These are phyloP conservation scores for Cryptosporidium baileyi DNA, from an alignment of 169 alveolate genomes.

Conservation along the genomic window DNA sequence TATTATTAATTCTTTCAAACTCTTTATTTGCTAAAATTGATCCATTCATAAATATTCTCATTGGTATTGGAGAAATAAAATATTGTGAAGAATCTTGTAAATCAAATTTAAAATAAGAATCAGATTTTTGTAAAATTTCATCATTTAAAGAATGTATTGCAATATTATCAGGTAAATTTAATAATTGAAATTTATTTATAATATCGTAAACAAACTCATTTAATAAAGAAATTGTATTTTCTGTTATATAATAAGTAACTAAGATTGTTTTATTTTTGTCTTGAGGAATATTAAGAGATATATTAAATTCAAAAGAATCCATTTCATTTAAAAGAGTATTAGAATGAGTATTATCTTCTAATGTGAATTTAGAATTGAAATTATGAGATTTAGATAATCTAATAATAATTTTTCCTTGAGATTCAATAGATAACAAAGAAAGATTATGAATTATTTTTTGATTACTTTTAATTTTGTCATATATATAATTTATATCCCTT, in stretches of 20 bases:
- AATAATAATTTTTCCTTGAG: background rate
- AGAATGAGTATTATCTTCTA: conserved; percentile 8
- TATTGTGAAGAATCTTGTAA: background rate
- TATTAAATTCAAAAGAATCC: conserved; percentile 42
- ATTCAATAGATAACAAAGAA: background rate
- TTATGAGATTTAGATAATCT: background rate
- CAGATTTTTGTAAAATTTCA: background rate
- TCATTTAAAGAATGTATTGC: background rate
- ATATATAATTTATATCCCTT: background rate
- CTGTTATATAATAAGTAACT: conserved; percentile 24
- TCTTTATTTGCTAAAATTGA: background rate
- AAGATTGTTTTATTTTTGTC: background rate
- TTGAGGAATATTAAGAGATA: background rate
- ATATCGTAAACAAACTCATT: background rate
- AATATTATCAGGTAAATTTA: too few relatives aligned
- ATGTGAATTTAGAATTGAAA: background rate
- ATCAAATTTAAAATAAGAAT: background rate
- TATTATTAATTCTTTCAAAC: background rate
- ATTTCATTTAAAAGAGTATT: background rate
- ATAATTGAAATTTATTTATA: background rate
- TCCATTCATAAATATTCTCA: conserved; percentile 26
- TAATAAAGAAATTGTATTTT: background rate
- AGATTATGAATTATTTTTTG: conserved; percentile 16
- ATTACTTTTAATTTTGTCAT: conserved; percentile 16
- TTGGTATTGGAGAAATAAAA: background rate